Evolutionary conservation across 257 asterid species (phyloP).

Genomic region (Gardenia jasminoides): DNA sequence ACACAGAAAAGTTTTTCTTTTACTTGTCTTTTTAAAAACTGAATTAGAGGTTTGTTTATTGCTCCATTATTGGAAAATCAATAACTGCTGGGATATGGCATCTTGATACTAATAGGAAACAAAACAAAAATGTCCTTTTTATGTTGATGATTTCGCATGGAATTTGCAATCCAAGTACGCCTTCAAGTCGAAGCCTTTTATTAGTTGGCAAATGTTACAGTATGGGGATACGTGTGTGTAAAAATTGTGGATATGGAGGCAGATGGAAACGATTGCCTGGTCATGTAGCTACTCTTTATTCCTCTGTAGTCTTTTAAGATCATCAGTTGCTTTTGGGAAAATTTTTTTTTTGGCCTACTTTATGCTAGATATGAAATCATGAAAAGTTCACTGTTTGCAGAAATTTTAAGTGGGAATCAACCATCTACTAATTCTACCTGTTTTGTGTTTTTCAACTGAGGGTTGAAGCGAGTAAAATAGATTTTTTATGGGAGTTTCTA

Average conservation of each 20-base stretch:
- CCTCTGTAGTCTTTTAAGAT: background rate
- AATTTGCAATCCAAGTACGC: background rate
- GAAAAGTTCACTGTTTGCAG: background rate
- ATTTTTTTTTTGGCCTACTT: background rate
- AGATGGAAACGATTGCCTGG: background rate
- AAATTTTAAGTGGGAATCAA: background rate
- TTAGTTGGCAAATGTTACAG: constrained; percentile 2
- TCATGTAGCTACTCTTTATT: background rate
- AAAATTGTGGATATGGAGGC: background rate
- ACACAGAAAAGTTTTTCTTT: background rate
- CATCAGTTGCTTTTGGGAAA: no score
- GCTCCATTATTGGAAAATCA: background rate
- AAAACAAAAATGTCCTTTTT: background rate
- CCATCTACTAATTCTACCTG: background rate
- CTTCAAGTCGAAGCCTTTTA: background rate
- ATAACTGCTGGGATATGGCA: background rate
- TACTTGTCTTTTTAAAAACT: background rate
- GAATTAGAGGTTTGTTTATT: background rate
- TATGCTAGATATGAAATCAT: background rate
- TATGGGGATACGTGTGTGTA: background rate
- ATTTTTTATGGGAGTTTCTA: background rate
- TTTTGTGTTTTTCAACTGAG: background rate
- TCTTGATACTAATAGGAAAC: background rate
- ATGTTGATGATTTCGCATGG: background rate
- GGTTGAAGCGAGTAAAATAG: background rate